phyloP scores from a whole-genome alignment of 176 grass and related monocot species.

The Dactylis glomerata region DNA sequence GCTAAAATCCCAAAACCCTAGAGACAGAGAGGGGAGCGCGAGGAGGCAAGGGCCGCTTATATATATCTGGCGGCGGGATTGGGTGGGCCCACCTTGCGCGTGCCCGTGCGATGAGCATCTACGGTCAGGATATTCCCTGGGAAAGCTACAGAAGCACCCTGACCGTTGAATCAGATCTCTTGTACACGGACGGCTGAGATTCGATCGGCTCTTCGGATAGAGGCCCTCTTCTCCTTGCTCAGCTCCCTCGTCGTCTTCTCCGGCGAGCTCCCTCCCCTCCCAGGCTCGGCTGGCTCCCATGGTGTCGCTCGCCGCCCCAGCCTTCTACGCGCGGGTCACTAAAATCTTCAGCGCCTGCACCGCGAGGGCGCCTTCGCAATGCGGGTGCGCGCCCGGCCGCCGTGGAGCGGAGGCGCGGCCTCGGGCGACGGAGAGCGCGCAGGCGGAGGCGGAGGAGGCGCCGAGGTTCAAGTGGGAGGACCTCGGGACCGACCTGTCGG shows the following conservation, averaged over 20 bases:
- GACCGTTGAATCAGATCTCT: neutral
- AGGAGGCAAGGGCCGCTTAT: neutral
- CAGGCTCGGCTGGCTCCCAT: conserved; percentile 3
- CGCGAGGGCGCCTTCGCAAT: neutral
- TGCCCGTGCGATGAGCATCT: conserved; percentile 41
- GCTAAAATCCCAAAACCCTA: conserved; percentile 62
- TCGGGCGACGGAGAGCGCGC: conserved; percentile 2
- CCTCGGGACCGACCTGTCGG: conserved; percentile 30
- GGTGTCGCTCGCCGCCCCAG: conserved; percentile 10
- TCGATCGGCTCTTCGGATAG: neutral
- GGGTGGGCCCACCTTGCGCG: neutral
- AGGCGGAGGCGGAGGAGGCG: conserved; percentile 11
- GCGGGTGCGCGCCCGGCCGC: neutral
- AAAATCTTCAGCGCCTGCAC: too few relatives aligned
- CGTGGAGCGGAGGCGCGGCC: neutral
- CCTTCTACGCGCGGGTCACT: neutral
- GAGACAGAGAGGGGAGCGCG: neutral
- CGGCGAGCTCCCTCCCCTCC: neutral
- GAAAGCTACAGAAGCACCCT: accelerated
- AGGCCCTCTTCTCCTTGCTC: neutral
- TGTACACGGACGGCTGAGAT: neutral
- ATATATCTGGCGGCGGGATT: conserved; percentile 10
- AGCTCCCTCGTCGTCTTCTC: neutral
- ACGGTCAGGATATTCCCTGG: conserved; percentile 31
- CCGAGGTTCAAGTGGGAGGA: conserved; percentile 49